These are phyloP conservation scores for Orbilia javanica DNA, from an alignment of 2,329 filamentous ascomycete genomes.

Conservation along the genomic window DNA sequence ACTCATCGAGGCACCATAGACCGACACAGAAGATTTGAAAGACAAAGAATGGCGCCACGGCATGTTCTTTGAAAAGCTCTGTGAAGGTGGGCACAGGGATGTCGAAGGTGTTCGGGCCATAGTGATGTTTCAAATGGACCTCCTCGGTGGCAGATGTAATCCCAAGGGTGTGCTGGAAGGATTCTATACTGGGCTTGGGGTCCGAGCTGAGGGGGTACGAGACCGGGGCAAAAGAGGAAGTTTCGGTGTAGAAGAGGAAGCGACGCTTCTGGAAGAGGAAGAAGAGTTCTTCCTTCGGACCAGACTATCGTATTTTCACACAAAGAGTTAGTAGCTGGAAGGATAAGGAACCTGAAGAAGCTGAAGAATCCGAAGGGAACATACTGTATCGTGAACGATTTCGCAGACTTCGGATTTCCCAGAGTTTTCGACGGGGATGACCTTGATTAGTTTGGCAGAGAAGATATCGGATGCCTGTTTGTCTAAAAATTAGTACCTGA, in stretches of 20 bases:
- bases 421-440: slow-evolving; percentile 89
- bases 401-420: slow-evolving; percentile 88
- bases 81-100: slow-evolving; percentile 96
- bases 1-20: slow-evolving; percentile 98
- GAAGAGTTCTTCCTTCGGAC: slow-evolving; percentile 80
- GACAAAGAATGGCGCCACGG: slow-evolving; percentile 98
- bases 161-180: slow-evolving; percentile 84
- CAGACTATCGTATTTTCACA: slow-evolving; percentile 68
- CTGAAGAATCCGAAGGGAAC: too few species aligned
- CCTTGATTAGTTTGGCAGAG: slow-evolving; percentile 87
- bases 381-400: slow-evolving; percentile 79
- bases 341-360: background rate
- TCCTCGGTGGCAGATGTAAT: slow-evolving; percentile 81
- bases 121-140: slow-evolving; percentile 85
- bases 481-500: background rate
- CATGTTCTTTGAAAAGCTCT: slow-evolving; percentile 97
- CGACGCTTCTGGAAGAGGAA: slow-evolving; percentile 99
- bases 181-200: slow-evolving; percentile 81
- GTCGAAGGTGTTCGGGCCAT: slow-evolving; percentile 95
- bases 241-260: slow-evolving; percentile 83
- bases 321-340: background rate
- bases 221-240: slow-evolving; percentile 82
- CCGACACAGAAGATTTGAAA: slow-evolving; percentile 99
- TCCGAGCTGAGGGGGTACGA: slow-evolving; percentile 85
- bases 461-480: slow-evolving; percentile 68